Conservation (phyloP, 495 filamentous ascomycete species). For the Margaritispora aquatica region DNA sequence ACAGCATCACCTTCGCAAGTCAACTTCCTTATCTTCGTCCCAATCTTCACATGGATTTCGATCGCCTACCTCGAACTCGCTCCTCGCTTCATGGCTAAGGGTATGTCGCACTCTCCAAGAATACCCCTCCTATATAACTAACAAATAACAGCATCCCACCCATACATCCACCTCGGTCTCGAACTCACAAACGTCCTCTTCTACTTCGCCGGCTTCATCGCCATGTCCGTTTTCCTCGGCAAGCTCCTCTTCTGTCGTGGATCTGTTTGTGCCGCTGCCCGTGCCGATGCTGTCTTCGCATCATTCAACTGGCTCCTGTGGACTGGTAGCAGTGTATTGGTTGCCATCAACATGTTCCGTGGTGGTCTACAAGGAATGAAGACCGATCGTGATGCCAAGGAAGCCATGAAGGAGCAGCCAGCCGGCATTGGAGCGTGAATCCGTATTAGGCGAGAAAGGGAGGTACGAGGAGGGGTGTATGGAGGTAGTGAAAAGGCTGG, state of each 20-base stretch:
- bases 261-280: conserved; percentile 40
- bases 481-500: neutral
- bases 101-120: conserved; percentile 24
- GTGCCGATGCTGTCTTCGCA: conserved; percentile 40
- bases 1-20: conserved; percentile 47
- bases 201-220: conserved; percentile 78
- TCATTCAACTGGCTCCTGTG: conserved; percentile 39
- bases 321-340: conserved; percentile 30
- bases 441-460: neutral
- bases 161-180: conserved; percentile 50
- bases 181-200: conserved; percentile 67
- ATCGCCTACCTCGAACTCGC: conserved; percentile 58
- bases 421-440: conserved; percentile 9
- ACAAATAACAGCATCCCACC: conserved; percentile 38
- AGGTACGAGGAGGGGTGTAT: neutral
- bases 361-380: conserved; percentile 23
- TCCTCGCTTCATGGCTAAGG: conserved; percentile 43
- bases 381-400: conserved; percentile 22
- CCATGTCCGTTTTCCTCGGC: conserved; percentile 58
- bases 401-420: conserved; percentile 16
- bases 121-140: neutral
- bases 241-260: conserved; percentile 47
- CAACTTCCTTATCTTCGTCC: conserved; percentile 67
- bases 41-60: conserved; percentile 60
- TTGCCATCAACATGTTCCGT: conserved; percentile 32